Evolutionary conservation across 352 stramenopile species (phyloP), one percentile per base, ranked within the genome.

Genomic region (Phytophthora vignae): DNA sequence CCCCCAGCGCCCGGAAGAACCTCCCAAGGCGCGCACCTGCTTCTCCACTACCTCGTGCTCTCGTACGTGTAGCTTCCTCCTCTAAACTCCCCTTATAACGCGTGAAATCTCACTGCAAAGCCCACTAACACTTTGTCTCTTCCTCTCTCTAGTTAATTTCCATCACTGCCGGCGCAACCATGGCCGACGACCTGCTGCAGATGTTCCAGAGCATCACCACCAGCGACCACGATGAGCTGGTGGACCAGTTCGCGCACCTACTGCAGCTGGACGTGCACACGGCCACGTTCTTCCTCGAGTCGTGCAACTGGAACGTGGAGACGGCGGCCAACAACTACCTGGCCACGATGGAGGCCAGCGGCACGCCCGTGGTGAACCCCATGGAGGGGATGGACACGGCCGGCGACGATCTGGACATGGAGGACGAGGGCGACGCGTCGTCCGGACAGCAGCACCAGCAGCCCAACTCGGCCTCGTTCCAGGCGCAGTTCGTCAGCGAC

Each of bases 171-270:
- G 19, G 46, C 31, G 12, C 67, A 22, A 71, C 31, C 21, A 93
- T 93, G 86, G 84, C 84, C 57, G 88, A 96, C 71, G 87, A 96
- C 55, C 64, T 96, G 33, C 76, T 96, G 73, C 88, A 91, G 63
- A 92, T 94, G 82, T 95, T 96, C 72, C 86, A 94, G 72, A 95
- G 86, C 74, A 96, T 96, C 75, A 95, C 87, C 22, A 96, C 90
- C 25, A 85, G 75, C 44, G 90, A 96, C 68, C 87, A 93, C 62
- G 90, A 96, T 46, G 87, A 94, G 73, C 74, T 96, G 6, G 81
- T 96, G 25, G 85, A 94, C 50, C 90, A 96, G 64, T 96, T 96
- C 71, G 84, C 87, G 21, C 79, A 90, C 58, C 67, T 96, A 36
- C 64, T 96, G 70, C 74, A 94, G 66, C 67, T 92, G 55, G 86